These are phyloP conservation scores for Tetrapisispora fleetii DNA, from an alignment of 805 yeast genomes.

Conservation along the genomic window DNA sequence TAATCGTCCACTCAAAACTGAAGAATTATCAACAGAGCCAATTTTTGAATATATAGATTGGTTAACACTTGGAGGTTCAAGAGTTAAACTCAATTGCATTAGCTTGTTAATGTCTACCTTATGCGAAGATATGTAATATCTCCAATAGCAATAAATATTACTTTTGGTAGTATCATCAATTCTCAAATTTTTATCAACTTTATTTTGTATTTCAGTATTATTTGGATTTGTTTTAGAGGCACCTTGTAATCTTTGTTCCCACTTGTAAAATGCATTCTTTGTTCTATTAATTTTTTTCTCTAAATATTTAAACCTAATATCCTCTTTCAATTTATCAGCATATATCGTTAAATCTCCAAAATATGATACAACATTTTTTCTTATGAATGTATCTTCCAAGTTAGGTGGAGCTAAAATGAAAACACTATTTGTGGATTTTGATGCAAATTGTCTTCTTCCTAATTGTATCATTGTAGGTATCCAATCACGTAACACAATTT, in stretches of 20 bases:
- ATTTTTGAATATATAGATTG: slow-evolving; percentile 20
- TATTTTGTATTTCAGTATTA: not conserved
- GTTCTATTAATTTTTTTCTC: slow-evolving; percentile 60
- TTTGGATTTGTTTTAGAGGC: slow-evolving; percentile 6
- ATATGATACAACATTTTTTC: slow-evolving; percentile 73
- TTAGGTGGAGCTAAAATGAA: slow-evolving; percentile 79
- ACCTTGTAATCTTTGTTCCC: slow-evolving; percentile 57
- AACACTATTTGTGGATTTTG: slow-evolving; percentile 46
- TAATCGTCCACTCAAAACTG: slow-evolving; percentile 52
- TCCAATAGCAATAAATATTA: slow-evolving; percentile 25
- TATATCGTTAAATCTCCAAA: slow-evolving; percentile 73
- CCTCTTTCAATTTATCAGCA: slow-evolving; percentile 22
- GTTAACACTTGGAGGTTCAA: slow-evolving; percentile 46
- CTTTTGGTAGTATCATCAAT: slow-evolving; percentile 21
- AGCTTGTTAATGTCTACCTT: slow-evolving; percentile 42
- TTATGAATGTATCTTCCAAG: slow-evolving; percentile 65
- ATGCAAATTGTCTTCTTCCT: slow-evolving; percentile 59
- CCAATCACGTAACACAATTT: slow-evolving; percentile 70
- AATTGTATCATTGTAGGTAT: slow-evolving; percentile 86
- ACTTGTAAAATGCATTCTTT: slow-evolving; percentile 63
- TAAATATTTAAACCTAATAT: slow-evolving; percentile 35
- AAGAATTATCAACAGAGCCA: slow-evolving; percentile 41
- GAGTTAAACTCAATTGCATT: slow-evolving; percentile 52
- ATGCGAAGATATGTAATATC: slow-evolving; percentile 19
- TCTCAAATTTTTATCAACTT: not conserved